Percentiles rank a stretch among this genome's conserved stretches.
Conservation (phyloP, 2,329 filamentous ascomycete species). For the Botrytis medusae region DNA sequence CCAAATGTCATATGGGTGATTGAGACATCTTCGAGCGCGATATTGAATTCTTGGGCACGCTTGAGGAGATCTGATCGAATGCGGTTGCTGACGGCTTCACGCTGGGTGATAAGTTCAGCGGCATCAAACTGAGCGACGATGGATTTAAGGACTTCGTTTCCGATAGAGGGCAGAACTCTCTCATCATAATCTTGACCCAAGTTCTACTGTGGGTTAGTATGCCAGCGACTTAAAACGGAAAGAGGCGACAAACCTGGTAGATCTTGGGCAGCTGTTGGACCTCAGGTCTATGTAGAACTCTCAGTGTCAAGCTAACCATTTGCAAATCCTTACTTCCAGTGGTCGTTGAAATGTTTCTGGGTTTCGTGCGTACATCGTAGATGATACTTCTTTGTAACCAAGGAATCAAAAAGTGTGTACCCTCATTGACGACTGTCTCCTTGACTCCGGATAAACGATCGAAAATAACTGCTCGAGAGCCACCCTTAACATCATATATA, state of each 20-base stretch:
- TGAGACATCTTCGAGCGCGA: conserved; percentile 95
- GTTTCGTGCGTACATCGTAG: conserved; percentile 97
- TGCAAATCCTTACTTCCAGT: conserved; percentile 98
- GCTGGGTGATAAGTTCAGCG: conserved; percentile 96
- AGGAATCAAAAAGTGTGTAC: conserved; percentile 92
- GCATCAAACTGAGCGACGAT: conserved; percentile 99
- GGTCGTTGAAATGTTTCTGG: conserved; percentile 94
- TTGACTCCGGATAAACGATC: conserved; percentile 90
- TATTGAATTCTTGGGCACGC: conserved; percentile 97
- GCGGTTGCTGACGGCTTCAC: conserved; percentile 92
- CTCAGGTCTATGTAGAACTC: conserved; percentile 91
- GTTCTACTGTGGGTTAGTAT: conserved; percentile 56
- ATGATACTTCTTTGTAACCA: conserved; percentile 95
- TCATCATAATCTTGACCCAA: conserved; percentile 99
- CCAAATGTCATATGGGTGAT: conserved; percentile 99
- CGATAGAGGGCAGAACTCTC: conserved; percentile 95
- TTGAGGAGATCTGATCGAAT: conserved; percentile 90
- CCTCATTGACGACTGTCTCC: conserved; percentile 89
- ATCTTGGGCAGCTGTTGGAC: conserved; percentile 93
- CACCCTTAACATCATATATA: conserved; percentile 96
- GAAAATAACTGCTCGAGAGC: conserved; percentile 95
- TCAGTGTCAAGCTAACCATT: conserved; percentile 97
- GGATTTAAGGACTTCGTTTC: conserved; percentile 98
- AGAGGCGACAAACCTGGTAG: conserved; percentile 73
- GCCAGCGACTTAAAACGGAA: background rate